Evolutionary conservation across 2,329 filamentous ascomycete species (phyloP), one percentile per base, ranked within the genome.

Genomic region (Neofusicoccum kwambonambiense): DNA sequence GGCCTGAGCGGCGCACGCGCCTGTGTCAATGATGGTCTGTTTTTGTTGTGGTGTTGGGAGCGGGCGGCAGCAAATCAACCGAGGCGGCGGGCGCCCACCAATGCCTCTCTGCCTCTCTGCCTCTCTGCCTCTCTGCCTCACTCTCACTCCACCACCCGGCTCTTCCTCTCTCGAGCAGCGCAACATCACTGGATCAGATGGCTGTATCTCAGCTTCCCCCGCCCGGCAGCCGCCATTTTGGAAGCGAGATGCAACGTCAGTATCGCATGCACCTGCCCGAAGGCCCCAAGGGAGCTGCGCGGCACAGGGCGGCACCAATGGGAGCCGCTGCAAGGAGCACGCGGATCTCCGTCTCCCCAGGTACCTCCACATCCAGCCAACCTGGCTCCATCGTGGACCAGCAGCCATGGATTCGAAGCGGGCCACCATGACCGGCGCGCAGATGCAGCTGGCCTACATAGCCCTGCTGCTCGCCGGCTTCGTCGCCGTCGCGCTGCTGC

Each of bases 241-340:
- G 57, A 61, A 50, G 35, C 44, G 57, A 50, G 31, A 61, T 61
- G 57, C 44, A 61, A 39, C 27, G 39, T 50, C 31, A 31, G 44
- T 34, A 61, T 8, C 57, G 42, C 42, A 17, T 49, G 11, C 13
- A 35, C 44, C 42, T 39, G 22, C 42, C 41, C 54, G 54, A 31
- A 27, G 44, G 27, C 31, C 4, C 31, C 12, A 4, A 34, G 47
- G 13, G 31, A 17, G 13, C 12, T 22, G 42, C 12, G 57, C 34
- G 15, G 50, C 11, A 15, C 47, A 34, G 52, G 50, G 19, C 35
- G 37, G 37, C 52, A 12, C 60, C 60, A 51, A 62, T 52, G 19
- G 49, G 47, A 51, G 13, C 12, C 37, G 15, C 22, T n/a, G 22
- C 50, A 27, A 56, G 35, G 17, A 52, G 61, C 61, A 64, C 61